Base-by-base conservation (phyloP, 2,329 filamentous ascomycete species). In the Ophiostoma novo-ulmi region DNA sequence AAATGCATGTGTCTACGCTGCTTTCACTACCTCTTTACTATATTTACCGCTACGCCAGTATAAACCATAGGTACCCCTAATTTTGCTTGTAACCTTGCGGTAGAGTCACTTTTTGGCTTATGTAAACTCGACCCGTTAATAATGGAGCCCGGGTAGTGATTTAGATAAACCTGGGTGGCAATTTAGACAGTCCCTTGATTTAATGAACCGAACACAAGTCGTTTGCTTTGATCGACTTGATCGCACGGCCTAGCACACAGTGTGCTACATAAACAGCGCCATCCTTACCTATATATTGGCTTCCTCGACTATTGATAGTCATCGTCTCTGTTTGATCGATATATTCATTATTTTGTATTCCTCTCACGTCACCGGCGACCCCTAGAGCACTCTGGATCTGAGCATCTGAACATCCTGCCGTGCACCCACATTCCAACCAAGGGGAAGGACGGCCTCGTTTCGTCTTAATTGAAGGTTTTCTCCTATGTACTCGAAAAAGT, bases 361-460 rank as follows among this genome's bases (percentile, higher is more conserved):
- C 44, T n/a, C 41, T 14, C 41, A 44, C 52, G 10, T 26, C 52
- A 58, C 52, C 58, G 26, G 58, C 58, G 35, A 35, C 26, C 58
- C 58, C 22, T 35, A 26, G 58, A 31, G 26, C 58, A 35, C 58
- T 58, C 10, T 58, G 52, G 17, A 22, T 22, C 52, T 58, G n/a
- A 26, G 44, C 22, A 58, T 58, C n/a, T 22, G n/a, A 58, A 31
- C 31, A 31, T 26, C 58, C 58, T 63, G 58, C 58, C 55, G 26
- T 61, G 58, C 58, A 63, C 35, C 26, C 58, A 63, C 58, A 63
- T 63, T 63, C 58, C 58, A 63, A 14, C 58, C 58, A 63, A 63
- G 58, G 22, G 58, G 58, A 63, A 55, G n/a, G 26, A 36, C 58
- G 26, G 22, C 11, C 58, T 63, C 31, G 58, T 63, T 63, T 31